Conservation (phyloP, 108 stramenopile genomes). For the Licmophora abbreviata region DNA sequence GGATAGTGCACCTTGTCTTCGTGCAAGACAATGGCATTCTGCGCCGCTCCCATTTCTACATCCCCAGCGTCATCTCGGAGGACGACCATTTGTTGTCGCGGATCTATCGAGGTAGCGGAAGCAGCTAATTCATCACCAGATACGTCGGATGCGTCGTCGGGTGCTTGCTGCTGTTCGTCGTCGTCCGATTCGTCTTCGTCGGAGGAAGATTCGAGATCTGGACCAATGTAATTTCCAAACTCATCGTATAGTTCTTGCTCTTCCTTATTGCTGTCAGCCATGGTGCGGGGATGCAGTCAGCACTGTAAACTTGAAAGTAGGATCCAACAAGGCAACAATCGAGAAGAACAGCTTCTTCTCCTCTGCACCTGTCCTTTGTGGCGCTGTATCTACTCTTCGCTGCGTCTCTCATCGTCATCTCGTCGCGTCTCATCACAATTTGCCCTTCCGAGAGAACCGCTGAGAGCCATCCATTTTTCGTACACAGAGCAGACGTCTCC, state of each 20-base stretch:
- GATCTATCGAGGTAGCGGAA: too few relatives aligned
- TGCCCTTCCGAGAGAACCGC: too few relatives aligned
- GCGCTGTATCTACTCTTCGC: too few relatives aligned
- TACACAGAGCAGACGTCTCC: too few relatives aligned
- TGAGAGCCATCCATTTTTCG: too few relatives aligned
- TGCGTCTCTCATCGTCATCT: not conserved
- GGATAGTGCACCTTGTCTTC: conserved; percentile 99
- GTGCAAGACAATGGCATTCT: conserved; percentile 89
- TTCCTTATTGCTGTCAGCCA: conserved; percentile 46
- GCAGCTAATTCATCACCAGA: conserved; percentile 37
- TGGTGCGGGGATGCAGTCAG: not conserved
- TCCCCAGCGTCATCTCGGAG: conserved; percentile 15
- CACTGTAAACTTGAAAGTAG: not conserved
- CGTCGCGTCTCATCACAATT: too few relatives aligned
- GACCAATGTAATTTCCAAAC: conserved; percentile 99
- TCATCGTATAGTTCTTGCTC: conserved; percentile 95
- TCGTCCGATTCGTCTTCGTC: conserved; percentile 43
- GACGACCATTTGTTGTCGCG: conserved; percentile 17
- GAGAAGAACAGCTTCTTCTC: not conserved
- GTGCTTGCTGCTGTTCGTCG: conserved; percentile 31
- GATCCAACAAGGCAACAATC: not conserved
- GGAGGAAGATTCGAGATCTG: conserved; percentile 73
- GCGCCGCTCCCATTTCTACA: conserved; percentile 31
- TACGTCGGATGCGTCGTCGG: conserved; percentile 73
- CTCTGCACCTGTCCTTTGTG: too few relatives aligned